phyloP scores from a whole-genome alignment of 2,329 filamentous ascomycete genomes.

The Pezicula carpinea region DNA sequence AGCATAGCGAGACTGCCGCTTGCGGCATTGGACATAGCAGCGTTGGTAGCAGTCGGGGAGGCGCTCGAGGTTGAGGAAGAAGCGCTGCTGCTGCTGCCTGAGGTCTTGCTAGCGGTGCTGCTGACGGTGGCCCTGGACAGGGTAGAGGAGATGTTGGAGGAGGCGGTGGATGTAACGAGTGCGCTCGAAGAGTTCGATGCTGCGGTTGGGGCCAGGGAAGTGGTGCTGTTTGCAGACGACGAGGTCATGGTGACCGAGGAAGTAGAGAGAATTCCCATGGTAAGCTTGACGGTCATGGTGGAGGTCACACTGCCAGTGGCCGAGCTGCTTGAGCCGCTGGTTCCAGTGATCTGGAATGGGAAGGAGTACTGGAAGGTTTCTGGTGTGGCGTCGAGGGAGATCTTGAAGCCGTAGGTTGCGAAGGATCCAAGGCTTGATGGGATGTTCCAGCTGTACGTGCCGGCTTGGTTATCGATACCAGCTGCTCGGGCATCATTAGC shows the following conservation, averaged over 20 bases:
- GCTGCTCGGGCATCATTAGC: conserved; percentile 31
- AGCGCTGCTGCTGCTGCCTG: neutral
- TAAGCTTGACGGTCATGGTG: conserved; percentile 9
- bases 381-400: conserved; percentile 44
- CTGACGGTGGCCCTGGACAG: neutral
- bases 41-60: neutral
- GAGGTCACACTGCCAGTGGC: conserved; percentile 3
- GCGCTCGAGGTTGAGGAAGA: neutral
- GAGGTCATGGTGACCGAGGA: conserved; percentile 4
- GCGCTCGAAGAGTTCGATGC: conserved; percentile 20
- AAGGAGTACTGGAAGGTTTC: conserved; percentile 56
- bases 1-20: conserved; percentile 17
- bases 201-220: conserved; percentile 20
- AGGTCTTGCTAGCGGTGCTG: conserved; percentile 1
- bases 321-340: conserved; percentile 5
- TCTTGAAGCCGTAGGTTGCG: conserved; percentile 52
- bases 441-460: conserved; percentile 47
- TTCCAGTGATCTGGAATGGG: conserved; percentile 41
- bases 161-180: neutral
- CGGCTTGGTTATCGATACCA: conserved; percentile 40
- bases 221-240: conserved; percentile 2
- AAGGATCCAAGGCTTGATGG: conserved; percentile 38
- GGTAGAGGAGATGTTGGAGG: conserved; percentile 18
- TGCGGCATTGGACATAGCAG: conserved; percentile 10
- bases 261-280: conserved; percentile 4